Base-by-base conservation (phyloP, 176 grass and related monocot species). In the Ensete glaucum region DNA sequence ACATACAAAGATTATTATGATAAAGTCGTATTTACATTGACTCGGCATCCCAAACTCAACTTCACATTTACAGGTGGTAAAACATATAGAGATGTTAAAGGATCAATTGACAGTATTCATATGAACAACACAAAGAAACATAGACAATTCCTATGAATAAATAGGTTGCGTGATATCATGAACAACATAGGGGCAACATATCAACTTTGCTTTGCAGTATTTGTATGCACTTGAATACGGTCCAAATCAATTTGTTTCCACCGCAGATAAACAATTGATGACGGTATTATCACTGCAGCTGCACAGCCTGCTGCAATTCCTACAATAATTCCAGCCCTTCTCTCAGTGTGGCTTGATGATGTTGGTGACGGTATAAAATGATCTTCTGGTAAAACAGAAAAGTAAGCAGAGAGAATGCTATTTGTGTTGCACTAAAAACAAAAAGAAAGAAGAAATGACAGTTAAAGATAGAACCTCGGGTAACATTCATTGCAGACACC, bases 181-280 rank as follows among this genome's bases (percentile, higher is more conserved):
- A 43, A 43, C 34, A 43, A 43, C 34, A 43, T 43, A 43, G 34
- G 11, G 52, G 53, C 53, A 54, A 54, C 55, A 5, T 57, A 74
- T 74, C 53, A 58, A 59, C 72, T 65, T 77, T 50, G 51, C 49
- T 52, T 65, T 52, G 58, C n/a, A 4, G 48, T 14, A 65, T 56
- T 13, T 8, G 74, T 71, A 75, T 80, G 76, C 11, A 9, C 81
- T 60, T 55, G 76, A 26, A 52, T 77, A 50, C 62, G 83, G 73
- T 23, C 79, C 48, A 87, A 69, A 2, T 85, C 72, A 54, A 80
- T 60, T 80, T 85, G 85, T 77, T 87, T 87, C 82, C 85, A 85
- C 88, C 88, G 81, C 9, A 91, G 85, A 73, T 87, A 91, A 48
- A 75, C 24, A 3, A 85, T 27, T 0, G 88, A 91, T 16, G 82